phyloP scores from a whole-genome alignment of 139 green algal species.

The Chlamydomonas sp. region DNA sequence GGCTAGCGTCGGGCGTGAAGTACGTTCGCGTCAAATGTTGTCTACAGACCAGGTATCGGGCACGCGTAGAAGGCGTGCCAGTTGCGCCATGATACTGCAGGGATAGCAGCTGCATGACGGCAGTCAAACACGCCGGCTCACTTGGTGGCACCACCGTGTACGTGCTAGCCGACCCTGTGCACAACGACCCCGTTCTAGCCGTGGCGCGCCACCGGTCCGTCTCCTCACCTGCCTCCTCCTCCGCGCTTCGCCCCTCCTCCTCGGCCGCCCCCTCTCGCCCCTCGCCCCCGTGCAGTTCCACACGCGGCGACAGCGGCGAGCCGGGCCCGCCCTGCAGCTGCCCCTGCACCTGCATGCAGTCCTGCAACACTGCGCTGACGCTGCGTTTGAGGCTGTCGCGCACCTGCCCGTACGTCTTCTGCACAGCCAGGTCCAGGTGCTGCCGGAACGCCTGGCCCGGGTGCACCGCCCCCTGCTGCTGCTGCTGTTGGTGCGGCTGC shows the following conservation, averaged over 20 bases:
- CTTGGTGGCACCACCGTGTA: too few relatives aligned
- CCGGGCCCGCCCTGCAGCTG: not conserved
- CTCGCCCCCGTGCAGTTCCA: not conserved
- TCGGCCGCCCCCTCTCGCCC: not conserved
- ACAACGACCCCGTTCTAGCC: not conserved
- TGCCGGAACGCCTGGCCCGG: constrained; percentile 36
- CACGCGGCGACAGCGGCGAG: not conserved
- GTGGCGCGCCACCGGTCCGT: not conserved
- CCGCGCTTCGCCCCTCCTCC: not conserved
- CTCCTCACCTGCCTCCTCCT: not conserved
- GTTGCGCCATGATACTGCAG: too few relatives aligned
- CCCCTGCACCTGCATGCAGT: constrained; percentile 39
- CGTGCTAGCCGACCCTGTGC: too few relatives aligned
- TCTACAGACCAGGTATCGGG: too few relatives aligned
- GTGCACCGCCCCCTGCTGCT: not conserved
- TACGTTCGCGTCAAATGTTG: too few relatives aligned
- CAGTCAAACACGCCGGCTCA: too few relatives aligned
- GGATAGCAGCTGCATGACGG: too few relatives aligned
- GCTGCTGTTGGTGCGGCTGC: not conserved
- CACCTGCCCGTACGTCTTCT: constrained; percentile 18
- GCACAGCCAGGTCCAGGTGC: constrained; percentile 23
- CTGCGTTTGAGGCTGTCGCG: constrained; percentile 47
- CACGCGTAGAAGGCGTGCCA: too few relatives aligned
- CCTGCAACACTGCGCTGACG: constrained; percentile 33
- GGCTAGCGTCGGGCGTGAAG: not conserved